phyloP scores from a whole-genome alignment of 495 filamentous ascomycete species.

The Podospora didyma region DNA sequence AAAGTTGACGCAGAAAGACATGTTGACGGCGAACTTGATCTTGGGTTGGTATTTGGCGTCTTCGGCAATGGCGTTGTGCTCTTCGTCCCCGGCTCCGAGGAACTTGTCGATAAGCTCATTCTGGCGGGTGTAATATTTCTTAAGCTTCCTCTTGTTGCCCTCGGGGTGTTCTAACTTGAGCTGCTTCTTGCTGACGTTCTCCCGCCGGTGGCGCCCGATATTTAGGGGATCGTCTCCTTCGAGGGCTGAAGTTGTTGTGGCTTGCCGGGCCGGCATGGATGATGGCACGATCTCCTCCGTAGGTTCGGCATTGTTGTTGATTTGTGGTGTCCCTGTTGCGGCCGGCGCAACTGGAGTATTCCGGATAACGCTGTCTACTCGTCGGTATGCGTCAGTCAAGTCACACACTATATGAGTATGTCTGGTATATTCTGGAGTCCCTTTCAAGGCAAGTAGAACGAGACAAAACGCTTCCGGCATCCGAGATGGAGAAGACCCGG shows the following conservation, averaged over 20 bases:
- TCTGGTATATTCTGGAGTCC: no score
- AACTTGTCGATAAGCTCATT: conserved; percentile 55
- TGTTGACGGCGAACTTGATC: conserved; percentile 54
- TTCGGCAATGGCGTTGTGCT: conserved; percentile 44
- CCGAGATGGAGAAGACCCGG: not conserved
- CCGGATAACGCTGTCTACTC: conserved; percentile 7
- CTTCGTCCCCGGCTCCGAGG: conserved; percentile 49
- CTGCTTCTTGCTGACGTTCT: conserved; percentile 35
- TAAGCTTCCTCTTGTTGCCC: conserved; percentile 40
- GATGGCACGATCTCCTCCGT: conserved; percentile 1
- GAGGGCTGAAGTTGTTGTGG: conserved; percentile 12
- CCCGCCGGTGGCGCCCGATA: conserved; percentile 38
- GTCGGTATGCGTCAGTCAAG: conserved; percentile 9
- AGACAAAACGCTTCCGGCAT: not conserved
- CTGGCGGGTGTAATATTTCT: conserved; percentile 52
- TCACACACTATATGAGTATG: no score
- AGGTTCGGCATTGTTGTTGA: not conserved
- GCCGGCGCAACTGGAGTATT: conserved; percentile 10
- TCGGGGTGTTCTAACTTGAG: conserved; percentile 43
- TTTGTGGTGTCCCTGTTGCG: not conserved
- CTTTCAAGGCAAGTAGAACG: no score
- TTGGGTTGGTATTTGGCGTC: conserved; percentile 45
- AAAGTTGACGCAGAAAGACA: conserved; percentile 50
- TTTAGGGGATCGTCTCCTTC: conserved; percentile 35
- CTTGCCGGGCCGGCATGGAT: conserved; percentile 2